Evolutionary conservation across 352 stramenopile species (phyloP), one percentile per base, ranked within the genome.

Genomic region (Pythium apleroticum): DNA sequence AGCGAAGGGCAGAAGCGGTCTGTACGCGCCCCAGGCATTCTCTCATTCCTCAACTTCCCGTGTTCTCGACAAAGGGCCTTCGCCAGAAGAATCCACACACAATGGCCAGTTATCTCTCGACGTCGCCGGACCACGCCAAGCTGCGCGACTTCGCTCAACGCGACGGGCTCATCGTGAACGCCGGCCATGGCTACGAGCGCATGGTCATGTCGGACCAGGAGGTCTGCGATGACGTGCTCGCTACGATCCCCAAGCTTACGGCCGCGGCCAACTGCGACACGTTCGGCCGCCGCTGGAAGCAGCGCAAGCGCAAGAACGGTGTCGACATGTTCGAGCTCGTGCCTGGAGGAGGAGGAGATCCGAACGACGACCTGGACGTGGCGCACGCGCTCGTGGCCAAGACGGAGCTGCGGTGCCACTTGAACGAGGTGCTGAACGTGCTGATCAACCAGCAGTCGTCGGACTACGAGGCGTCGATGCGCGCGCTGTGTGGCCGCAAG

Each of bases 371-470:
- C 52, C 73, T 82, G 63, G 75, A 89, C 30, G 65, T 89, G 39
- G 62, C 81, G 8, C 70, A 90, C 33, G 77, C 76, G 0, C 39
- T 81, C 3, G 69, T 80, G 22, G 75, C 77, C 43, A 85, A 82
- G 50, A 78, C 70, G 1, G 75, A 82, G 69, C 52, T 90, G 17
- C 64, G 60, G 0, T 88, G 75, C 60, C 77, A 88, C 65, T 53
- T 90, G 54, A 88, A 90, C 43, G 81, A 90, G 28, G 76, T 81
- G 17, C 57, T 88, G 31, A 87, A 75, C 49, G 77, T 90, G 48
- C 35, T 89, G 56, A 35, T 86, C 11, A 69, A 83, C 35, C 71
- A 72, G 24, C 67, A 86, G 19, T 76, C 76, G 52, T 43, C 66
- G 12, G 64, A 69, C 37, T 86, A 82, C 48, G 65, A 80, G 22